Percentiles rank a stretch among this genome's conserved stretches.
These are phyloP conservation scores for Arthrobotrys sphaeroides DNA, from an alignment of 2,329 filamentous ascomycete species.

Conservation along the genomic window DNA sequence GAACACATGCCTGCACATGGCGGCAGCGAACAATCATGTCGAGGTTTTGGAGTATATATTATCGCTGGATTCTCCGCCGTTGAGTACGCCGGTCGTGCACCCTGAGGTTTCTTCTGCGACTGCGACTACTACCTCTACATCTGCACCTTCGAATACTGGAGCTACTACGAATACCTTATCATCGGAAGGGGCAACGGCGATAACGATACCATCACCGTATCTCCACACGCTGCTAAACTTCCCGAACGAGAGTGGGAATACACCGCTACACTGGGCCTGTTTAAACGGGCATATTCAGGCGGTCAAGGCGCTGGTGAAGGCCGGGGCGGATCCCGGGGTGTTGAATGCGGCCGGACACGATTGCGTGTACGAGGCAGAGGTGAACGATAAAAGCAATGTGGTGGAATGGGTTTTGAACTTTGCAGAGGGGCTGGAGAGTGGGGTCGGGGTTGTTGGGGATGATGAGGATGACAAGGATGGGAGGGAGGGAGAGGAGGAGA, in stretches of 20 bases:
- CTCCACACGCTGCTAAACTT: constrained; percentile 61
- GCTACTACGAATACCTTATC: too few species aligned
- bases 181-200: constrained; percentile 2
- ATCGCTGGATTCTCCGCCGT: constrained; percentile 23
- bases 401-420: constrained; percentile 67
- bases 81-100: constrained; percentile 16
- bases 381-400: constrained; percentile 73
- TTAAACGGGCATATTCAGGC: constrained; percentile 84
- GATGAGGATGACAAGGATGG: too few species aligned
- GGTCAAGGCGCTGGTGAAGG: constrained; percentile 76
- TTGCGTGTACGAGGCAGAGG: constrained; percentile 76
- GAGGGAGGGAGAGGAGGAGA: neutral
- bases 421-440: constrained; percentile 61
- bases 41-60: constrained; percentile 67
- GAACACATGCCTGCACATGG: constrained; percentile 86
- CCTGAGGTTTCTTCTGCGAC: constrained; percentile 11
- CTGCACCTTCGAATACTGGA: neutral
- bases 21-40: constrained; percentile 83
- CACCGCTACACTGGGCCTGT: constrained; percentile 91
- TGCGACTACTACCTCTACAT: neutral
- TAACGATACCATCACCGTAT: constrained; percentile 54
- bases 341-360: constrained; percentile 87
- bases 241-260: constrained; percentile 85
- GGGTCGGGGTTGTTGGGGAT: constrained; percentile 50
- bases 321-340: constrained; percentile 79